Conservation (phyloP, 2,329 filamentous ascomycete genomes). For the Penicillium corylophilum region DNA sequence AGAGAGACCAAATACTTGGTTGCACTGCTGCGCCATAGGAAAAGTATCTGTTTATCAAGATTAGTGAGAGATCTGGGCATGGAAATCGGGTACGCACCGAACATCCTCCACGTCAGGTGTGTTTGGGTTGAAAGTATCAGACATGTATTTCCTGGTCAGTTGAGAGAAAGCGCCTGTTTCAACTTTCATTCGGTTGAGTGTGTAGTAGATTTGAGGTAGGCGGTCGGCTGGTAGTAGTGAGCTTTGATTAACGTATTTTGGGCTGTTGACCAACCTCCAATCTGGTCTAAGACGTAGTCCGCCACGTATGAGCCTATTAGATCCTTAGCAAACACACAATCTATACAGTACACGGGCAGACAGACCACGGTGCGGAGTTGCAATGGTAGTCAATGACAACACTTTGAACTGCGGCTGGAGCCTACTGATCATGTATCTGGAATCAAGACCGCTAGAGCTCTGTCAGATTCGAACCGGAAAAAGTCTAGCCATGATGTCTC, state of each 20-base stretch:
- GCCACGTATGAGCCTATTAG: conserved; percentile 57
- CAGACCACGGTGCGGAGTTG: conserved; percentile 58
- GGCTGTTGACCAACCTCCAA: conserved; percentile 48
- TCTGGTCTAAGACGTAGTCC: conserved; percentile 59
- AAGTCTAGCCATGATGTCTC: conserved; percentile 16
- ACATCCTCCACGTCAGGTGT: conserved; percentile 57
- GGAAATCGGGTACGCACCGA: conserved; percentile 32
- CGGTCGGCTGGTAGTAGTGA: conserved; percentile 43
- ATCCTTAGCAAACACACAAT: conserved; percentile 11
- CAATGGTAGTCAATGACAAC: conserved; percentile 64
- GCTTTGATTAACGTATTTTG: neutral
- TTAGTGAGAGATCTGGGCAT: neutral
- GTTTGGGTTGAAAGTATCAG: conserved; percentile 57
- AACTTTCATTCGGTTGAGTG: conserved; percentile 54
- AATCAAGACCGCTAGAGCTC: conserved; percentile 56
- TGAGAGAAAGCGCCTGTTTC: conserved; percentile 63
- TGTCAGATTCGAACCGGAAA: conserved; percentile 12
- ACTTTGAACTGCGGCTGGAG: conserved; percentile 70
- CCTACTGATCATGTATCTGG: conserved; percentile 63
- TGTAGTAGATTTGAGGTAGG: conserved; percentile 56
- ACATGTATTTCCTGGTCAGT: conserved; percentile 59
- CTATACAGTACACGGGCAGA: neutral
- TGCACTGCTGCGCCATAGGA: conserved; percentile 62
- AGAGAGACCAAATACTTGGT: conserved; percentile 57
- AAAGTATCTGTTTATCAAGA: conserved; percentile 49